phyloP scores from a whole-genome alignment of 2,329 filamentous ascomycete genomes.

The Paracamarosporium sp. region DNA sequence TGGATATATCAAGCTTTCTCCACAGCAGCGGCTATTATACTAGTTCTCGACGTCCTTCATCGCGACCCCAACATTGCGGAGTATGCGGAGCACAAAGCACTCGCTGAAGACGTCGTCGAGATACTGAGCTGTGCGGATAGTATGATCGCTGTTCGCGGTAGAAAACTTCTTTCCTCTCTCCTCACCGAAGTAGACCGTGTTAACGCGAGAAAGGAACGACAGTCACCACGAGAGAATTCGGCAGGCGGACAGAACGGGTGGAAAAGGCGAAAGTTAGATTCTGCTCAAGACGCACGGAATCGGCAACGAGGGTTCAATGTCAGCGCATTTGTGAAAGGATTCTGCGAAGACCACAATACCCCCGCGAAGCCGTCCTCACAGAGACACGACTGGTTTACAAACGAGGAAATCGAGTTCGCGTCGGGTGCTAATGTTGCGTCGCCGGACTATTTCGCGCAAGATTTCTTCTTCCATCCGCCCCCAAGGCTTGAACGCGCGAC shows the following conservation, averaged over 20 bases:
- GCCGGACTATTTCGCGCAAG: neutral
- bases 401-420: neutral
- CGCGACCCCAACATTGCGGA: slow-evolving; percentile 18
- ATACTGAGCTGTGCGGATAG: slow-evolving; percentile 30
- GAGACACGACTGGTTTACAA: neutral
- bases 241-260: neutral
- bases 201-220: neutral
- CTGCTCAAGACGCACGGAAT: neutral
- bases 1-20: slow-evolving; percentile 51
- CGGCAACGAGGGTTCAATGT: neutral
- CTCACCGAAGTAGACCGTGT: slow-evolving; percentile 18
- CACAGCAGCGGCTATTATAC: slow-evolving; percentile 45
- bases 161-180: slow-evolving; percentile 34
- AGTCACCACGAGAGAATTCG: neutral
- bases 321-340: neutral
- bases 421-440: neutral
- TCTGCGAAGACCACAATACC: neutral
- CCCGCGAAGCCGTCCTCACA: neutral
- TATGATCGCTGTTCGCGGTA: slow-evolving; percentile 39
- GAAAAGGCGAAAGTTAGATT: neutral
- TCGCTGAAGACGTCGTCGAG: slow-evolving; percentile 32
- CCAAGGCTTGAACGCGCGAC: neutral
- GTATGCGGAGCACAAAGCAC: slow-evolving; percentile 28
- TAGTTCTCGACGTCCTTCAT: slow-evolving; percentile 46
- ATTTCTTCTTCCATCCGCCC: neutral